phyloP scores from a whole-genome alignment of 2,329 filamentous ascomycete species.

The Thelonectria olida region DNA sequence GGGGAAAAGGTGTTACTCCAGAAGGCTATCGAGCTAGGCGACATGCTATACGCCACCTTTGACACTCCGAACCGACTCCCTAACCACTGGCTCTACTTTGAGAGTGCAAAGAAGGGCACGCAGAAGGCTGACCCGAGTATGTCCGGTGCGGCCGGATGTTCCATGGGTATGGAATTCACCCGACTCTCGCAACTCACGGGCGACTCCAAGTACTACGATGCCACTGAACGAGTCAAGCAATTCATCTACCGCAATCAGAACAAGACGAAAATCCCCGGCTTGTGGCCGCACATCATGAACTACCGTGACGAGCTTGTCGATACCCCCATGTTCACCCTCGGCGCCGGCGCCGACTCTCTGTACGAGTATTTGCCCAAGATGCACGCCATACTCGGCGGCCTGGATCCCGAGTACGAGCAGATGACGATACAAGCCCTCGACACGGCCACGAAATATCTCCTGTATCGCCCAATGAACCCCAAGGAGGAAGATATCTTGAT shows the following conservation, averaged over 20 bases:
- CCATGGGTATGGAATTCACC: slow-evolving; percentile 78
- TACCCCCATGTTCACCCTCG: slow-evolving; percentile 53
- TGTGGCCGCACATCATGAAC: slow-evolving; percentile 76
- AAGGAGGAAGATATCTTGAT: slow-evolving; percentile 68
- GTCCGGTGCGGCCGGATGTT: slow-evolving; percentile 63
- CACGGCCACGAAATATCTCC: slow-evolving; percentile 67
- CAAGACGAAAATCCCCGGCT: slow-evolving; percentile 72
- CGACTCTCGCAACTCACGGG: slow-evolving; percentile 78
- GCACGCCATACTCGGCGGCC: slow-evolving; percentile 70
- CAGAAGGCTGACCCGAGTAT: slow-evolving; percentile 49
- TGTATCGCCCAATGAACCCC: slow-evolving; percentile 74
- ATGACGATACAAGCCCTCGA: slow-evolving; percentile 73
- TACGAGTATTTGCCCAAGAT: slow-evolving; percentile 72
- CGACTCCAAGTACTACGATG: slow-evolving; percentile 79
- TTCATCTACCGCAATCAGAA: slow-evolving; percentile 73
- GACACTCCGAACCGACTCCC: slow-evolving; percentile 65
- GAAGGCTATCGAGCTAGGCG: slow-evolving; percentile 62
- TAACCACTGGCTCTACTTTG: slow-evolving; percentile 56
- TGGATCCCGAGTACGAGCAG: slow-evolving; percentile 67
- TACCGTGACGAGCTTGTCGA: slow-evolving; percentile 61
- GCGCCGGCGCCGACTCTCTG: slow-evolving; percentile 57
- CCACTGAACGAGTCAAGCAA: slow-evolving; percentile 76
- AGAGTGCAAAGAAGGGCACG: slow-evolving; percentile 48
- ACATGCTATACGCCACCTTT: slow-evolving; percentile 63
- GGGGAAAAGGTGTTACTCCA: slow-evolving; percentile 54